Evolutionary conservation across 352 stramenopile genomes (phyloP), one percentile per base, ranked within the genome.

Genomic region (Thraustochytrium sp.): DNA sequence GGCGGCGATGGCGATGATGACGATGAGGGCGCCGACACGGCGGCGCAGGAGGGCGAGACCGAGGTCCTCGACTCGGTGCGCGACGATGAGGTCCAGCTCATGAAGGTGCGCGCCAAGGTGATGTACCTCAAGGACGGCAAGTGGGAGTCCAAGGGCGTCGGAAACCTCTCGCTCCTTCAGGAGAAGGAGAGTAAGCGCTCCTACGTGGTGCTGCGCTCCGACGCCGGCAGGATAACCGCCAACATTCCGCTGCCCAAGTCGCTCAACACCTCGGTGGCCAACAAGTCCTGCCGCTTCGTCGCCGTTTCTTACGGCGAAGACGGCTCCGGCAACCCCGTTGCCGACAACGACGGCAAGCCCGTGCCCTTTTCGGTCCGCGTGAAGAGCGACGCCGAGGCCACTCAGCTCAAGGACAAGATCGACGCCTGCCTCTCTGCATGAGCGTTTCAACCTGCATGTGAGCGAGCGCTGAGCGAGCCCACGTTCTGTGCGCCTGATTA

Each of bases 301-400:
- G 68, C 68, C 23, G 68, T 80, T 9, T 65, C 48, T 8, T 80
- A 80, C 68, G 42, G n/a, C n/a, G 46, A 80, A 42, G 40, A 63
- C 51, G n/a, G 5, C 1, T n/a, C 26, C 36, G 68, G 68, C 5
- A 64, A 40, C 11, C 68, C 68, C 9, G 34, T 34, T 29, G 68
- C 68, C 26, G 68, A 80, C 18, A 68, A 80, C 38, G 68, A 63
- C 23, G 68, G 68, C 48, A 68, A 63, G 51, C n/a, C 37, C 42
- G 26, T 40, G 0, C 68, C 68, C 18, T 80, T 80, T 3, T 46
- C 36, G 48, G 18, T 80, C 21, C 48, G 68, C 18, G 68, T 80
- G 37, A 77, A 77, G 36, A 62, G 23, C n/a, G 65, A 13, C 16
- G 13, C 68, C 23, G 65, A 55, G 11, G 65, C 65, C 21, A n/a